These are phyloP conservation scores for Saccharomycopsis phalli DNA, from an alignment of 1,139 yeast species.

Conservation along the genomic window DNA sequence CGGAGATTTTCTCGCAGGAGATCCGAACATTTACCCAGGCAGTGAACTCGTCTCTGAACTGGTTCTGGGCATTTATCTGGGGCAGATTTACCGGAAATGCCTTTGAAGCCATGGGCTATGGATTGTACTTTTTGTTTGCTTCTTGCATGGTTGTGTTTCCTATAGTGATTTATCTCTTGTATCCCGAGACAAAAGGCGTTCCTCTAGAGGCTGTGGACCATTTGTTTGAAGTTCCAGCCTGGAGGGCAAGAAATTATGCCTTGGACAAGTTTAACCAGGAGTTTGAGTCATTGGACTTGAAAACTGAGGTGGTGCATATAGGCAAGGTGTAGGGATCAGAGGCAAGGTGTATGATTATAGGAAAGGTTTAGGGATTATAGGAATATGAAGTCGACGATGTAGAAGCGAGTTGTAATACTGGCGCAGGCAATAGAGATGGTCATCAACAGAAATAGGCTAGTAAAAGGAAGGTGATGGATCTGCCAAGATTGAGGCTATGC, in stretches of 20 bases:
- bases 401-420: too few relatives aligned
- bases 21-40: not conserved
- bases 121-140: not conserved
- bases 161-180: not conserved
- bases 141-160: not conserved
- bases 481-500: too few relatives aligned
- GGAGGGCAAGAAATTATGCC: not conserved
- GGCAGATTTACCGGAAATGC: constrained; percentile 9
- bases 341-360: too few relatives aligned
- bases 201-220: constrained; percentile 10
- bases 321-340: too few relatives aligned
- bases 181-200: constrained; percentile 10
- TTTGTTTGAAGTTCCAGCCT: constrained; percentile 6
- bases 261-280: not conserved
- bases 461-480: too few relatives aligned
- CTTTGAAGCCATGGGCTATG: constrained; percentile 28
- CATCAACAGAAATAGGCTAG: too few relatives aligned
- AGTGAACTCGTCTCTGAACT: not conserved
- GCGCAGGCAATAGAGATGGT: too few relatives aligned
- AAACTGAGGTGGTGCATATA: too few relatives aligned
- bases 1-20: not conserved
- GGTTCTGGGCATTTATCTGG: constrained; percentile 5
- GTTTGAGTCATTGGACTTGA: too few relatives aligned
- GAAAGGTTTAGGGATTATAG: too few relatives aligned
- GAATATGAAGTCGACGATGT: too few relatives aligned